phyloP scores from a whole-genome alignment of 208 protist genomes.

The Crithidia mellificae region DNA sequence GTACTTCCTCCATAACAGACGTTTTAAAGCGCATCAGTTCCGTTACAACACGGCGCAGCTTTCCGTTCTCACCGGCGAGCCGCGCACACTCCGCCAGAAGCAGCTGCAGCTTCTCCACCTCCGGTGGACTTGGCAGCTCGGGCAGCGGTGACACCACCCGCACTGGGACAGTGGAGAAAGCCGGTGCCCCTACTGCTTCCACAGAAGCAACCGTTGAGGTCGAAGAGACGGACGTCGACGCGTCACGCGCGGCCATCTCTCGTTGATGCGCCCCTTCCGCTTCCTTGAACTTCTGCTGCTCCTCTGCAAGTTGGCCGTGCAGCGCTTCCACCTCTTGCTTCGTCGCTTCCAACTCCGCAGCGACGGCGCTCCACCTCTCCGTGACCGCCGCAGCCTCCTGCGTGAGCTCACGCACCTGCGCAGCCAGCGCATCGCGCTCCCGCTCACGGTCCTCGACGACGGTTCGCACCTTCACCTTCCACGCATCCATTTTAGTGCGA shows the following conservation, averaged over 20 bases:
- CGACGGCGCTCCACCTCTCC: constrained; percentile 1
- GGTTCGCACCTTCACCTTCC: constrained; percentile 31
- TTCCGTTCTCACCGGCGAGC: constrained; percentile 21
- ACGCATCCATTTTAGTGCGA: constrained; percentile 21
- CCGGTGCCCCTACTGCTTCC: background rate
- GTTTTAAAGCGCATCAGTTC: constrained; percentile 30
- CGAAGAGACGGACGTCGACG: background rate
- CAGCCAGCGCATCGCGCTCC: constrained; percentile 18
- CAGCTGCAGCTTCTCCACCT: background rate
- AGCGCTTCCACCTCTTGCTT: background rate
- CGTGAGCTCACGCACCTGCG: background rate
- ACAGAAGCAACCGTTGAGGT: background rate
- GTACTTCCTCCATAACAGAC: constrained; percentile 29
- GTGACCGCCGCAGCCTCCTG: background rate
- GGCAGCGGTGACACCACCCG: too few species aligned
- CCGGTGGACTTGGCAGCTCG: background rate
- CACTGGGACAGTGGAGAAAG: background rate
- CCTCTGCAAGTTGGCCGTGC: background rate
- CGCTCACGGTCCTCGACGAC: constrained; percentile 30
- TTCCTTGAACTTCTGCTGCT: background rate
- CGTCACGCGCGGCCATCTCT: background rate
- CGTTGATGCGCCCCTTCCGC: background rate
- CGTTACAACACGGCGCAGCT: constrained; percentile 10
- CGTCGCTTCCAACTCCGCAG: background rate
- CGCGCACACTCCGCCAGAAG: constrained; percentile 7